A percentile compares a stretch with the other conserved stretches of the same genome.
Conservation (phyloP, 192 early-diverging fungal species). For the Thoreauomyces humboldtii region DNA sequence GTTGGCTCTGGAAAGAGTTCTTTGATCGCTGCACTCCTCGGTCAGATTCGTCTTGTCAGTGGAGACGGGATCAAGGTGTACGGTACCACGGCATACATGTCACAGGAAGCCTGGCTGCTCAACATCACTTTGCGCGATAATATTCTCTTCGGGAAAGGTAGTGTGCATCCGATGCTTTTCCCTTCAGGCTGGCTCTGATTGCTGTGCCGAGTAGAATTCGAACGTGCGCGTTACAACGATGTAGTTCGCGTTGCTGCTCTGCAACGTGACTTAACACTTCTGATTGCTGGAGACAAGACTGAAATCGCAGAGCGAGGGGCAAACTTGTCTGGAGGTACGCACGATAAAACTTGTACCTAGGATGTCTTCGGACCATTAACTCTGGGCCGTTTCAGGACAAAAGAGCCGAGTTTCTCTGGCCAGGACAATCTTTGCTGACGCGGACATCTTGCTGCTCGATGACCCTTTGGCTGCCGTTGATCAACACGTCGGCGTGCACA, state of each 20-base stretch:
- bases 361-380: too few relatives aligned
- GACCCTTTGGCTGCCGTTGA: slow-evolving; percentile 77
- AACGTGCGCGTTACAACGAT: slow-evolving; percentile 56
- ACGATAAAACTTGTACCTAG: too few relatives aligned
- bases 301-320: slow-evolving; percentile 51
- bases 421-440: slow-evolving; percentile 70
- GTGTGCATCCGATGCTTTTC: too few relatives aligned
- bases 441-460: slow-evolving; percentile 79
- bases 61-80: slow-evolving; percentile 46
- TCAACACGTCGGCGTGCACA: slow-evolving; percentile 59
- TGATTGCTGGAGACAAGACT: slow-evolving; percentile 65
- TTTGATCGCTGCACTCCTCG: slow-evolving; percentile 64
- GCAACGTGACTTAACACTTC: slow-evolving; percentile 57
- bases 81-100: slow-evolving; percentile 60
- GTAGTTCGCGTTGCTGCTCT: slow-evolving; percentile 62
- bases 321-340: slow-evolving; percentile 73
- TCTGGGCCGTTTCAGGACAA: slow-evolving; percentile 63
- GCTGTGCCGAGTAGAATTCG: too few relatives aligned
- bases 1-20: slow-evolving; percentile 71
- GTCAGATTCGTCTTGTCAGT: slow-evolving; percentile 53
- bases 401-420: slow-evolving; percentile 74
- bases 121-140: slow-evolving; percentile 75
- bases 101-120: slow-evolving; percentile 70
- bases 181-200: too few relatives aligned
- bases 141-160: slow-evolving; percentile 75